phyloP scores from a whole-genome alignment of 1,284 basidiomycete genomes.

The Phylloporus gajari region DNA sequence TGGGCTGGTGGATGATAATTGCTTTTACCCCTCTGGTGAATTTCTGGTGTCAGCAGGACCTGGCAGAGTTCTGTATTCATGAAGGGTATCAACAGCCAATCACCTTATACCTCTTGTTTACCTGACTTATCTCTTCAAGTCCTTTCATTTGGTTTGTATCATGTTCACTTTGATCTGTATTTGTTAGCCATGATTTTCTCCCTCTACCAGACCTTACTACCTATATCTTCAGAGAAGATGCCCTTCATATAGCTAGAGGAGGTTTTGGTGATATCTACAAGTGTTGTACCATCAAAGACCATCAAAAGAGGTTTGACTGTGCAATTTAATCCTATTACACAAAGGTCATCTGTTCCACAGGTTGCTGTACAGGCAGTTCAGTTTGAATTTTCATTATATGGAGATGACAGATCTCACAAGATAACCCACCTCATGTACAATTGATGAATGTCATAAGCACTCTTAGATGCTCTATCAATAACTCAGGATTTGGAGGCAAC shows the following conservation, averaged over 20 bases:
- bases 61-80: too few relatives aligned
- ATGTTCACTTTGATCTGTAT: not conserved
- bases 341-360: not conserved
- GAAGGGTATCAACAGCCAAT: not conserved
- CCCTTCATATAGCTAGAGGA: not conserved
- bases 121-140: too few relatives aligned
- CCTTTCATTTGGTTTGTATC: not conserved
- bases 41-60: too few relatives aligned
- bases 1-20: too few relatives aligned
- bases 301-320: not conserved
- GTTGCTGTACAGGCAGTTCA: not conserved
- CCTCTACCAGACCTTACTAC: not conserved
- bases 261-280: not conserved
- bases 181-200: not conserved
- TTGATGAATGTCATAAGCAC: too few relatives aligned
- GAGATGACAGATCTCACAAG: not conserved
- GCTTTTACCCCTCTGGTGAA: too few relatives aligned
- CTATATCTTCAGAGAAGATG: not conserved
- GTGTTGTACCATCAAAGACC: not conserved
- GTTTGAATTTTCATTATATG: not conserved
- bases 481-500: constrained; percentile 32
- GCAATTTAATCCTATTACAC: not conserved
- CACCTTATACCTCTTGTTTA: not conserved
- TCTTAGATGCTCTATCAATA: constrained; percentile 10
- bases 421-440: not conserved